Evolutionary conservation across 2,329 filamentous ascomycete genomes (phyloP).

Genomic region (Alternaria solani): DNA sequence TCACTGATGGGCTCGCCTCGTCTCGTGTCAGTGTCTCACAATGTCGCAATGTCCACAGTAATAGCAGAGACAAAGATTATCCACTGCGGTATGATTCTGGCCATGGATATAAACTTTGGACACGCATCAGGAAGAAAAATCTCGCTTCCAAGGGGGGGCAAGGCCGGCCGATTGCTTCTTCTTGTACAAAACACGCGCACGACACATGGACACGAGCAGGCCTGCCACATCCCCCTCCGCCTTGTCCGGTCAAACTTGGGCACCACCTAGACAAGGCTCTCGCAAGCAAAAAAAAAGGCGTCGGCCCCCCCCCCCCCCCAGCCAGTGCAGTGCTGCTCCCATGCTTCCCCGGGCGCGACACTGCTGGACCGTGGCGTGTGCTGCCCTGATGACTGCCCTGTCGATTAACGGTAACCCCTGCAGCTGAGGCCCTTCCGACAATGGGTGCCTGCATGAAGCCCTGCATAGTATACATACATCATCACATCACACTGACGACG

Average conservation of each 20-base stretch:
- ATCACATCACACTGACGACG: background rate
- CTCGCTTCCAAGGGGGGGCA: background rate
- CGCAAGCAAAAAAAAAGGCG: no score
- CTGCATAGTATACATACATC: background rate
- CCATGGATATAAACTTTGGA: constrained; percentile 6
- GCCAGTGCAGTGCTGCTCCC: background rate
- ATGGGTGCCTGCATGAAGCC: constrained; percentile 12
- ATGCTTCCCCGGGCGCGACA: constrained; percentile 5
- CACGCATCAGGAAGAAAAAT: background rate
- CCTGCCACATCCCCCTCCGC: background rate
- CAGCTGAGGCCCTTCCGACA: background rate
- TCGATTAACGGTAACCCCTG: constrained; percentile 4
- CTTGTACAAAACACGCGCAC: constrained; percentile 19
- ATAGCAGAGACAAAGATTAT: background rate
- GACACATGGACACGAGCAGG: background rate
- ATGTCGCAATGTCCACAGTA: constrained; percentile 1
- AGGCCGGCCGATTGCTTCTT: constrained; percentile 13
- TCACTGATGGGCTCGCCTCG: no score
- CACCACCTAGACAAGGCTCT: constrained; percentile 1
- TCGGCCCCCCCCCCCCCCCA: no score
- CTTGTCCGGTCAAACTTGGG: background rate
- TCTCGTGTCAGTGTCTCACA: constrained; percentile 13
- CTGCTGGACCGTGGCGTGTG: constrained; percentile 6
- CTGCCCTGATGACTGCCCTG: background rate
- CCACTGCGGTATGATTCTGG: no score